These are phyloP conservation scores for Metschnikowia anglica DNA, from an alignment of 805 yeast species.

Conservation along the genomic window DNA sequence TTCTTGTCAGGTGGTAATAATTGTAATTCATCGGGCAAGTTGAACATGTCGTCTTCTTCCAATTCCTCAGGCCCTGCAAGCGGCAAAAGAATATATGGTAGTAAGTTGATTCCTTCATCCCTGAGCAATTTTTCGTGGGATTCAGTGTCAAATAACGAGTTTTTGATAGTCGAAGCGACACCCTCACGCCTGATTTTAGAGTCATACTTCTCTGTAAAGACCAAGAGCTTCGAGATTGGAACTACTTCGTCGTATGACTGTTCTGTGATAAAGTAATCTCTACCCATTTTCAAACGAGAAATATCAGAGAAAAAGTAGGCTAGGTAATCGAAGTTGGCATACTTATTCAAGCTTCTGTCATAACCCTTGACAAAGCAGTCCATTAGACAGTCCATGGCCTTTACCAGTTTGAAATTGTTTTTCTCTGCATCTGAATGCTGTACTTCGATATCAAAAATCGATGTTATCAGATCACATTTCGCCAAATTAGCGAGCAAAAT, in stretches of 20 bases:
- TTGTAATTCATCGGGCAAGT: constrained; percentile 86
- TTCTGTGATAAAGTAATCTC: constrained; percentile 70
- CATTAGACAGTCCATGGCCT: constrained; percentile 75
- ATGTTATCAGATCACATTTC: constrained; percentile 63
- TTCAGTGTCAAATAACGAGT: constrained; percentile 77
- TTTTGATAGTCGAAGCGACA: constrained; percentile 88
- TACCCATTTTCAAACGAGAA: constrained; percentile 71
- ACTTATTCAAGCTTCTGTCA: constrained; percentile 66
- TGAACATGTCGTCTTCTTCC: constrained; percentile 80
- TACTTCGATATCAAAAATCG: constrained; percentile 43
- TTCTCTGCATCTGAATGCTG: constrained; percentile 39
- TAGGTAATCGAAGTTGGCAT: constrained; percentile 77
- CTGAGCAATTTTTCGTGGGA: constrained; percentile 59
- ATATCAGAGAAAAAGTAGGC: constrained; percentile 88
- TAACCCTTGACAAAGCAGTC: constrained; percentile 87
- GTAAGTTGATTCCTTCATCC: constrained; percentile 64
- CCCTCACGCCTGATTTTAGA: constrained; percentile 83
- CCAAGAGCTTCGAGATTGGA: constrained; percentile 78
- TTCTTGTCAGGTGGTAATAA: constrained; percentile 69
- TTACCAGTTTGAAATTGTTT: constrained; percentile 51
- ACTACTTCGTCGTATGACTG: constrained; percentile 74
- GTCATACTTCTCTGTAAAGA: constrained; percentile 79
- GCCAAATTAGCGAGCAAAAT: constrained; percentile 85
- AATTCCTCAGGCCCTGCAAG: constrained; percentile 75
- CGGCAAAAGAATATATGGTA: constrained; percentile 82